Conservation (phyloP, 148 eudicot species). For the Cornus controversa region DNA sequence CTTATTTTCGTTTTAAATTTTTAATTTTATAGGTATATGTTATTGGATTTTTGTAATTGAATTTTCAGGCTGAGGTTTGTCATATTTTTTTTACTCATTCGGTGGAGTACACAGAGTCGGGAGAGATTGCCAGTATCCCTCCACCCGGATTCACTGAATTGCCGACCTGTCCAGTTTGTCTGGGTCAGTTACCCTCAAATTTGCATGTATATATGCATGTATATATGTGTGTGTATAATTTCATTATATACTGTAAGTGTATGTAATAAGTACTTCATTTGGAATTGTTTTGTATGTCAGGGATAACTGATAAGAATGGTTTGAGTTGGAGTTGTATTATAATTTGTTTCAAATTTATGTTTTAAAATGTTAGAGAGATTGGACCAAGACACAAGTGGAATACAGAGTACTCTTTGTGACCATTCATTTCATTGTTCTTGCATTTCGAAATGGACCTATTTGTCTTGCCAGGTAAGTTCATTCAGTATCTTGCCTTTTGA, state of each 20-base stretch:
- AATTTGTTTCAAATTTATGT: conserved; percentile 15
- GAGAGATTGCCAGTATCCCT: conserved; percentile 61
- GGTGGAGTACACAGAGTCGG: conserved; percentile 49
- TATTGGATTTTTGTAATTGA: conserved; percentile 4
- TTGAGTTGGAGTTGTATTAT: conserved; percentile 10
- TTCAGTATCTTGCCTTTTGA: not conserved
- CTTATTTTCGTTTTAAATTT: too few relatives aligned
- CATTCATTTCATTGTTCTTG: conserved; percentile 88
- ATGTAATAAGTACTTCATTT: not conserved
- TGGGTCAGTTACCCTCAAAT: conserved; percentile 49
- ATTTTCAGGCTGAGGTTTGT: conserved; percentile 76
- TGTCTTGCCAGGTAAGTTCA: conserved; percentile 80
- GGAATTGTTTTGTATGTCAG: not conserved
- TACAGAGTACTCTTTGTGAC: conserved; percentile 78
- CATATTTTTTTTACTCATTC: conserved; percentile 63
- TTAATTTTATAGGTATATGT: not conserved
- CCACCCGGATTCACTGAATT: conserved; percentile 66
- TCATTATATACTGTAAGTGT: not conserved
- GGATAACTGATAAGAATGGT: not conserved
- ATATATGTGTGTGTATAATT: not conserved
- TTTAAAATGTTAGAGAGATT: conserved; percentile 61
- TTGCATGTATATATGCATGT: not conserved
- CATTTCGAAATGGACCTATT: conserved; percentile 81
- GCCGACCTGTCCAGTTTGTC: conserved; percentile 94
- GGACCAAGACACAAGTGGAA: conserved; percentile 96